phyloP scores from a whole-genome alignment of 495 filamentous ascomycete genomes.

The Aspergillus taichungensis region DNA sequence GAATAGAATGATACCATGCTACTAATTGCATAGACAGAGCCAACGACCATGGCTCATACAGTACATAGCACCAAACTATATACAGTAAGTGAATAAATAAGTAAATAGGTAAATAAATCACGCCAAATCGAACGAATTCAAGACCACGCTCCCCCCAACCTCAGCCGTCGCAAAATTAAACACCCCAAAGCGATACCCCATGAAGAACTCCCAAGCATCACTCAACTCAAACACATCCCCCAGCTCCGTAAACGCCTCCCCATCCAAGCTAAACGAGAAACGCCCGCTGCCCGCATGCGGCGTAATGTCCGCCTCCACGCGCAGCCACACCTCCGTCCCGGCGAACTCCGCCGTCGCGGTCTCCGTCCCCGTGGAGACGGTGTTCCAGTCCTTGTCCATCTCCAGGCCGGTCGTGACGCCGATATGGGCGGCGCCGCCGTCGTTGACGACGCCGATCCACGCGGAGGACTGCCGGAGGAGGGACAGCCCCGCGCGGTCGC shows the following conservation, averaged over 20 bases:
- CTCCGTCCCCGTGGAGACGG: conserved; percentile 27
- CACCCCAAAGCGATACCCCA: conserved; percentile 47
- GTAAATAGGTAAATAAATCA: too few relatives aligned
- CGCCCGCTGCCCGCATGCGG: conserved; percentile 23
- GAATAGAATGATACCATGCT: too few relatives aligned
- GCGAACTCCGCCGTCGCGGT: conserved; percentile 18
- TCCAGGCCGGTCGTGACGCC: conserved; percentile 12
- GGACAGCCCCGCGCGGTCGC: conserved; percentile 43
- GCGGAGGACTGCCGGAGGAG: conserved; percentile 43
- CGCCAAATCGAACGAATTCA: conserved; percentile 11
- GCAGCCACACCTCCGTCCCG: conserved; percentile 30
- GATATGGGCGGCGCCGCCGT: conserved; percentile 13
- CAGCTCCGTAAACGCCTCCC: conserved; percentile 30
- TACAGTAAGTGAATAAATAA: too few relatives aligned
- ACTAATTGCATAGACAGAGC: too few relatives aligned
- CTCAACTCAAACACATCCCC: conserved; percentile 33
- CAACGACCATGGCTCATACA: too few relatives aligned
- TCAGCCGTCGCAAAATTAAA: conserved; percentile 50
- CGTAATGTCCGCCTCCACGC: conserved; percentile 31
- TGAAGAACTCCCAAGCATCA: conserved; percentile 42
- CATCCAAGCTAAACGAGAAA: conserved; percentile 48
- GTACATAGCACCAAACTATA: too few relatives aligned
- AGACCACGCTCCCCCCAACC: conserved; percentile 39
- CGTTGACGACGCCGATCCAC: conserved; percentile 40
- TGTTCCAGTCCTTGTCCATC: conserved; percentile 30